Percentiles rank a stretch among this genome's conserved stretches.
Evolutionary conservation across 768 basidiomycete species (phyloP).

Genomic region (Leccinum variicolor): DNA sequence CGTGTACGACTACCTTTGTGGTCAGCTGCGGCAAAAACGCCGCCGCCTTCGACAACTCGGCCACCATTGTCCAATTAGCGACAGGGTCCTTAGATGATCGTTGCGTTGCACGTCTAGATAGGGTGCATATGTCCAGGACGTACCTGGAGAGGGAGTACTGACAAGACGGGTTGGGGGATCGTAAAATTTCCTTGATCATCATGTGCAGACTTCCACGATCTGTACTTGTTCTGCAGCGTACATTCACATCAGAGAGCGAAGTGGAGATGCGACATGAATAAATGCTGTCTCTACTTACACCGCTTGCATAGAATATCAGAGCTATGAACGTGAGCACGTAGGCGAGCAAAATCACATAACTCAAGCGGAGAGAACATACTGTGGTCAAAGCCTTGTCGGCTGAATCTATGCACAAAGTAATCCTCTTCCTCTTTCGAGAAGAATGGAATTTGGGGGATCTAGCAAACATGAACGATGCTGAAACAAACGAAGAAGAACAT

Average conservation of each 20-base stretch:
- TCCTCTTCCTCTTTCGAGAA: conserved; percentile 61
- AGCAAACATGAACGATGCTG: background rate
- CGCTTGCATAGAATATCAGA: conserved; percentile 60
- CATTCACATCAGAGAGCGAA: background rate
- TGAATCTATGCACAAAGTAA: conserved; percentile 65
- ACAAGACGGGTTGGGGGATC: conserved; percentile 39
- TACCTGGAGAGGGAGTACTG: conserved; percentile 39
- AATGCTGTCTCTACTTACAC: conserved; percentile 32
- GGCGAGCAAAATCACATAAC: background rate
- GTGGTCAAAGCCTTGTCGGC: conserved; percentile 52
- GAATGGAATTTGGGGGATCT: conserved; percentile 64
- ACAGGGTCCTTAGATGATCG: conserved; percentile 38
- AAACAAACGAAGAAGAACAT: background rate
- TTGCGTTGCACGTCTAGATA: background rate
- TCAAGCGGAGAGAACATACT: conserved; percentile 41
- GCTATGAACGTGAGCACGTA: conserved; percentile 34
- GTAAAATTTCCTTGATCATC: conserved; percentile 41
- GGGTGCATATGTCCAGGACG: conserved; percentile 5
- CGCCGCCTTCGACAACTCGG: conserved; percentile 25
- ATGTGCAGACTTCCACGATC: conserved; percentile 35
- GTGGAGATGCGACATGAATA: too few species aligned
- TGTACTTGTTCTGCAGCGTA: conserved; percentile 35
- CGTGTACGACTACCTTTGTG: conserved; percentile 29
- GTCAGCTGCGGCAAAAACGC: conserved; percentile 35
- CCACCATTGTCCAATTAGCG: conserved; percentile 38